Conservation (phyloP, 345 rosid species). For the Microthlaspi erraticum region DNA sequence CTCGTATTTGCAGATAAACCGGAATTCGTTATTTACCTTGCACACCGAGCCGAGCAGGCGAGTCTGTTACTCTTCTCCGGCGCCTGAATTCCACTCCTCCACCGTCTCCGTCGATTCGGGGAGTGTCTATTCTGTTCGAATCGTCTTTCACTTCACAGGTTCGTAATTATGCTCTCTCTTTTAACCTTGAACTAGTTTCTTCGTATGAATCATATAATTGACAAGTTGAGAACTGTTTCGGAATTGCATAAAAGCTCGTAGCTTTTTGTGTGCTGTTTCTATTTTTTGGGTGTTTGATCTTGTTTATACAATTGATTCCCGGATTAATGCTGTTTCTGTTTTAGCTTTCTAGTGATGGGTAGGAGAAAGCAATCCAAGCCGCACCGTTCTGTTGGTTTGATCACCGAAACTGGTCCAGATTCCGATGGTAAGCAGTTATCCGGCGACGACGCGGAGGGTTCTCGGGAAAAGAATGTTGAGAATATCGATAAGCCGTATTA, state of each 20-base stretch:
- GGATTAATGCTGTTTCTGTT: constrained; percentile 25
- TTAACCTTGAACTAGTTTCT: neutral
- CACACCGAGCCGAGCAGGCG: constrained; percentile 31
- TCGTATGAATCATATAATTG: constrained; percentile 10
- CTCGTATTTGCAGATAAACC: constrained; percentile 37
- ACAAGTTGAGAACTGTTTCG: neutral
- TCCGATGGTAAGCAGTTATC: constrained; percentile 25
- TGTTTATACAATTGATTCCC: constrained; percentile 4
- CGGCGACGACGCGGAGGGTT: constrained; percentile 18
- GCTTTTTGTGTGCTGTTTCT: constrained; percentile 8
- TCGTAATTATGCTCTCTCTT: neutral
- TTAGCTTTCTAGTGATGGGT: constrained; percentile 64
- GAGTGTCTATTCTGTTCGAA: neutral
- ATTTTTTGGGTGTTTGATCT: neutral
- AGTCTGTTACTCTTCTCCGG: constrained; percentile 41
- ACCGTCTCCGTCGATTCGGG: constrained; percentile 6
- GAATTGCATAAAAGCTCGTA: constrained; percentile 4
- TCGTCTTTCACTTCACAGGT: constrained; percentile 34
- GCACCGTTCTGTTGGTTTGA: constrained; percentile 63
- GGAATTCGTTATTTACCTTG: constrained; percentile 26
- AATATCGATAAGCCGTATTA: constrained; percentile 57
- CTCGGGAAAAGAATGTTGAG: constrained; percentile 34
- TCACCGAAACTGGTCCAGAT: constrained; percentile 44
- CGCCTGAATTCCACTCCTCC: constrained; percentile 40
- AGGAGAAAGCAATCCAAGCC: constrained; percentile 86